These are phyloP conservation scores for Xylaria hypoxylon DNA, from an alignment of 2,329 filamentous ascomycete species.

Conservation along the genomic window DNA sequence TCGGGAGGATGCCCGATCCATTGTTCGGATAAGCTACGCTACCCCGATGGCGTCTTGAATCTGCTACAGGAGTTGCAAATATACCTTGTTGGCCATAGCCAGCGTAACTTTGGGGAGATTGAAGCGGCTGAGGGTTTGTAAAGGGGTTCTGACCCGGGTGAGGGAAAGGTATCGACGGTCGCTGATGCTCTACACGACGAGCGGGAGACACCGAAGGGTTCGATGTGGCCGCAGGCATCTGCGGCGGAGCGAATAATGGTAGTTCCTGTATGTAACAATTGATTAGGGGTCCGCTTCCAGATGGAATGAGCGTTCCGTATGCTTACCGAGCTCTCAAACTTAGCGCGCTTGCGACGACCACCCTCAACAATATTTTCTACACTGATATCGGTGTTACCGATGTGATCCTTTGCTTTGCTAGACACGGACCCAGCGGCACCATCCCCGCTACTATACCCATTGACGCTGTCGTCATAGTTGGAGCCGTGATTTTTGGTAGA, in stretches of 20 bases:
- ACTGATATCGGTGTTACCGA: conserved; percentile 96
- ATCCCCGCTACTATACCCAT: conserved; percentile 89
- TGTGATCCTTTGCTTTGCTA: conserved; percentile 83
- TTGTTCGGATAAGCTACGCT: conserved; percentile 66
- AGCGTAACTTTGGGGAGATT: conserved; percentile 84
- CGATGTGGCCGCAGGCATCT: conserved; percentile 94
- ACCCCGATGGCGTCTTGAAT: conserved; percentile 74
- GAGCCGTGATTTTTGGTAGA: conserved; percentile 74
- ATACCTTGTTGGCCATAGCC: conserved; percentile 65
- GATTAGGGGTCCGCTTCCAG: conserved; percentile 47
- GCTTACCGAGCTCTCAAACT: conserved; percentile 97
- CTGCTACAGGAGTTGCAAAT: conserved; percentile 72
- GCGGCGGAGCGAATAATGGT: conserved; percentile 91
- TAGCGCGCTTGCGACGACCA: conserved; percentile 92
- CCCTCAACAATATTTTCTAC: conserved; percentile 98
- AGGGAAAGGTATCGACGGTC: conserved; percentile 79
- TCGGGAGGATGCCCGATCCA: conserved; percentile 78
- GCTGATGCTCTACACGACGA: conserved; percentile 78
- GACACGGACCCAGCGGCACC: conserved; percentile 81
- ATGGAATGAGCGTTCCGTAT: conserved; percentile 23
- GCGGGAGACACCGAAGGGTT: conserved; percentile 96
- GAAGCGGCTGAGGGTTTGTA: conserved; percentile 79
- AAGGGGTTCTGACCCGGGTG: conserved; percentile 83
- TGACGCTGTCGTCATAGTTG: conserved; percentile 75
- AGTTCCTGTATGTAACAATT: conserved; percentile 75